These are phyloP conservation scores for Kregervanrija delftensis DNA, from an alignment of 805 yeast genomes.

Conservation along the genomic window DNA sequence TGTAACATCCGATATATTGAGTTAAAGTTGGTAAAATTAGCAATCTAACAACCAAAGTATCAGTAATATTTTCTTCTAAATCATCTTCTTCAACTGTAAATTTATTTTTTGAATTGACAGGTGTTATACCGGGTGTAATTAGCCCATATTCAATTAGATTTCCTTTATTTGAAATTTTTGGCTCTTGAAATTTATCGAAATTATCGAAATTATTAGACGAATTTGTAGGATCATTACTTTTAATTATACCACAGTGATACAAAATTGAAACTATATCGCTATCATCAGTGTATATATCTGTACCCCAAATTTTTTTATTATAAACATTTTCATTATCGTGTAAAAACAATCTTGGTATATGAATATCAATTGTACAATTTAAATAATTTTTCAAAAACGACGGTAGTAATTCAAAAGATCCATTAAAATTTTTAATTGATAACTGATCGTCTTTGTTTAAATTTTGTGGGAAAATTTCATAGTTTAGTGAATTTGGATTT, in stretches of 20 bases:
- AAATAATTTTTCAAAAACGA: conserved; percentile 29
- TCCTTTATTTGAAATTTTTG: conserved; percentile 14
- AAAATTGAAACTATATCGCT: conserved; percentile 74
- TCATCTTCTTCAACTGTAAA: conserved; percentile 20
- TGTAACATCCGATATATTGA: conserved; percentile 56
- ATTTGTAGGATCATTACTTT: conserved; percentile 28
- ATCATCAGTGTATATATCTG: conserved; percentile 90
- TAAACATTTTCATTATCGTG: conserved; percentile 34
- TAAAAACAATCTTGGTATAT: conserved; percentile 42
- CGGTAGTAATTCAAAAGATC: conserved; percentile 21
- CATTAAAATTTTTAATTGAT: no score
- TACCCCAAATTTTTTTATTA: conserved; percentile 76
- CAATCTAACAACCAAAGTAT: conserved; percentile 42
- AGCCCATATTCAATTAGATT: conserved; percentile 12
- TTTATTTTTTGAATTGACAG: conserved; percentile 25
- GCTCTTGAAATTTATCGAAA: neutral
- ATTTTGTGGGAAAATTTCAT: no score
- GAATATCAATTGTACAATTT: conserved; percentile 46
- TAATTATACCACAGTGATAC: conserved; percentile 65
- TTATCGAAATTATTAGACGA: neutral
- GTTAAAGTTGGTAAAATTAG: conserved; percentile 62
- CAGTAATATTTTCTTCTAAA: conserved; percentile 31
- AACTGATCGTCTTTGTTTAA: no score
- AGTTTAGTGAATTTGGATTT: no score
- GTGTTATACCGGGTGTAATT: conserved; percentile 35